Base-by-base conservation (phyloP, 495 filamentous ascomycete species). In the Annulohypoxylon stygium region DNA sequence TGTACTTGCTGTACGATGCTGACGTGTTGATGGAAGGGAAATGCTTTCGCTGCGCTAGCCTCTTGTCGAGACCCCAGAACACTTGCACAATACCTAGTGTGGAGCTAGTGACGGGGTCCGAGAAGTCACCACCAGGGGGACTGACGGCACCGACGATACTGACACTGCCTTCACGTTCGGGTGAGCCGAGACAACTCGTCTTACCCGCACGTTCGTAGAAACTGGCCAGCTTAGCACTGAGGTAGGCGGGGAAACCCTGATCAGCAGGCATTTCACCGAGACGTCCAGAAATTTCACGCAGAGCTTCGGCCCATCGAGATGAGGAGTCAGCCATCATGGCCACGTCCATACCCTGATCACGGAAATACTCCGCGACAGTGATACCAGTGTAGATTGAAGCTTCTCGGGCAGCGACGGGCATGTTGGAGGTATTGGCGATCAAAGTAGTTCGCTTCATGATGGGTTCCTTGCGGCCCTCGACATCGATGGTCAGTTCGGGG, bases 311-410 rank as follows among this genome's bases (percentile, higher is more conserved):
- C 96, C 97, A 99, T 71, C 96, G 93, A 53, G 97, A 99, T 69
- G 95, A 93, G 25, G 95, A 98, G 83, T 99, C 97, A 63, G 96
- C 97, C 95, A 99, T 98, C 96, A 99, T 98, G 72, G 96, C 94
- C 16, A 98, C 95, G 80, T 95, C 88, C 85, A 98, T 97, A 72
- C 96, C 96, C 84, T 98, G 95, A 78, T 99, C 96, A 81, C 96
- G 92, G 89, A 98, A 98, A 80, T 99, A 99, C 82, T 99, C 95
- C 48, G 97, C 94, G 7, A 98, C 91, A 1, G 96, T 98, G 74
- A 98, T 98, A 80, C 97, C 96, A 37, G 96, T 99, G 84, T 98
- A 99, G 79, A 99, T 99, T 51, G 96, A 99, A 67, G 96, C 96
- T 82, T 99, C 96, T 84, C 96, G 94, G 59, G 96, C 96, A 65